Base-by-base conservation (phyloP, 176 grass and related monocot species). In the Thinopyrum elongatum region DNA sequence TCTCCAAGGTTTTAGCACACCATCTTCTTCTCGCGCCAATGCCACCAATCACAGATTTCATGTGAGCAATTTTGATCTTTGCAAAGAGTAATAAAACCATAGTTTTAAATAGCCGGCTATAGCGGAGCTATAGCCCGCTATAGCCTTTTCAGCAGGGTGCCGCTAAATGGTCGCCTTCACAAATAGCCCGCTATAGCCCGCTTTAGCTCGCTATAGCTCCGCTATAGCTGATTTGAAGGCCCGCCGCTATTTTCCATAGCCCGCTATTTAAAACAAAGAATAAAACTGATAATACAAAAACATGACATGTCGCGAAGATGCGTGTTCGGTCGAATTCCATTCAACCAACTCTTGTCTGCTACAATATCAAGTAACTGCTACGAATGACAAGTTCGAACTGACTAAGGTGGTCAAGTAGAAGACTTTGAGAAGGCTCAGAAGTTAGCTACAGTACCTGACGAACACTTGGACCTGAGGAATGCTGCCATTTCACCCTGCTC, bases 381-480 rank as follows among this genome's bases (percentile, higher is more conserved):
- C 0, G 5, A 25, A 1, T 5, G 0, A 0, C 16, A 51, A 7
- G 15, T 47, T 47, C 16, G 46, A 1, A 53, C 5, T 7, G 49
- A 0, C 16, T 53, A 53, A 53, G 49, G 49, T 53, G 49, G 47
- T 1, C 46, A 49, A 5, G 46, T 49, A 49, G 36, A 72, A 42
- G 11, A 23, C 69, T 7, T 9, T 38, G 33, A 41, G 68, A n/a
- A 12, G 10, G 34, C 2, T 2, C 38, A 16, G 12, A 74, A 61
- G 4, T 22, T 10, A 0, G 38, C 2, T 36, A 2, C 35, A 8
- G 16, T 79, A 92, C 90, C 90, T 87, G 87, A 71, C 0, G 90
- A 76, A 30, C 83, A 92, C 68, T 71, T 89, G 3, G 90, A 92
- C 76, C 83, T 92, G 57, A 92, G 44, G 17, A 86, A 69, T 4